phyloP scores from a whole-genome alignment of 2,329 filamentous ascomycete genomes.

The Aspergillus brasiliensis region DNA sequence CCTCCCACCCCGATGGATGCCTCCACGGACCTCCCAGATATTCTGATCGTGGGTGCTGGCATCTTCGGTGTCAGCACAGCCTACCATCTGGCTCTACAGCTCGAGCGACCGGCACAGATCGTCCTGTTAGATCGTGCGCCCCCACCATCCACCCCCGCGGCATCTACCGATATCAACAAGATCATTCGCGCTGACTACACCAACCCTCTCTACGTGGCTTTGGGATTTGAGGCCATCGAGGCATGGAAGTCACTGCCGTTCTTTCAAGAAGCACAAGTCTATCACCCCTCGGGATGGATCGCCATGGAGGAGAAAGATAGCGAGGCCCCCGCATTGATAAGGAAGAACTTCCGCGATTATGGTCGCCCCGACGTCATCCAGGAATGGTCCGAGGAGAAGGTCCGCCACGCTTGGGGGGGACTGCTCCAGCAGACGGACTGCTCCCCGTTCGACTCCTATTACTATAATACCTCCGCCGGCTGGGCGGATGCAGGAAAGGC shows the following conservation, averaged over 20 bases:
- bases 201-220: constrained; percentile 63
- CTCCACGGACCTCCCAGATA: constrained; percentile 5
- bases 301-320: constrained; percentile 55
- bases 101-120: constrained; percentile 52
- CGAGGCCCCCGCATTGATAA: constrained; percentile 54
- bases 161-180: constrained; percentile 75
- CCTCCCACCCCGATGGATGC: neutral
- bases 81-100: constrained; percentile 59
- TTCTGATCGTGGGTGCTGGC: constrained; percentile 65
- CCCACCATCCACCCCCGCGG: constrained; percentile 55
- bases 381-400: constrained; percentile 48
- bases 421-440: constrained; percentile 42
- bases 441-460: constrained; percentile 44
- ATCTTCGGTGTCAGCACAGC: constrained; percentile 68
- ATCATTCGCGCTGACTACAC: constrained; percentile 70
- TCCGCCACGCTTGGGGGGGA: constrained; percentile 45
- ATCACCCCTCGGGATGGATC: constrained; percentile 63
- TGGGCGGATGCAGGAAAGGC: constrained; percentile 57
- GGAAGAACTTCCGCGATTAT: constrained; percentile 55
- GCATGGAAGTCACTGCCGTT: constrained; percentile 61
- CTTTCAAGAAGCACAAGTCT: constrained; percentile 54
- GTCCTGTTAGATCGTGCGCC: constrained; percentile 62
- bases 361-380: constrained; percentile 44
- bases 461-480: constrained; percentile 55
- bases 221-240: constrained; percentile 67